These are phyloP conservation scores for Silene conica DNA, from an alignment of 148 eudicot genomes.

Conservation along the genomic window DNA sequence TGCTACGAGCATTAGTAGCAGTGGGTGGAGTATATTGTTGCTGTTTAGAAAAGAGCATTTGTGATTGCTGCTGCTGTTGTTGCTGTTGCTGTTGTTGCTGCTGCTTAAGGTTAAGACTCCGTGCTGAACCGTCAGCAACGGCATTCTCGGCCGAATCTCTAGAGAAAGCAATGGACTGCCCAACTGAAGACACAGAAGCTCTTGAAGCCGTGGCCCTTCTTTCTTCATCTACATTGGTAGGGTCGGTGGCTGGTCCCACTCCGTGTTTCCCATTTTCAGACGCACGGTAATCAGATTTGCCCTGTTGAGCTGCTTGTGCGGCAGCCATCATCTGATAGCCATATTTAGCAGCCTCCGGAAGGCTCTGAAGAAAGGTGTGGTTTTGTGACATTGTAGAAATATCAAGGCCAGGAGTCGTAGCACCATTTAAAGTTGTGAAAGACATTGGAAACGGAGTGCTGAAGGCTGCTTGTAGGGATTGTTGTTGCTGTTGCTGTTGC, in stretches of 20 bases:
- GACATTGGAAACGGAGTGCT: conserved; percentile 75
- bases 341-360: conserved; percentile 62
- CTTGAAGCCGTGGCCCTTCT: conserved; percentile 42
- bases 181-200: conserved; percentile 33
- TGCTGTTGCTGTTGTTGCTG: conserved; percentile 22
- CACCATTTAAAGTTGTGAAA: conserved; percentile 60
- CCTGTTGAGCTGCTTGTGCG: conserved; percentile 56
- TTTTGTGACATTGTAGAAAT: conserved; percentile 38
- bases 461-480: conserved; percentile 50
- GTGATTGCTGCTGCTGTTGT: conserved; percentile 44
- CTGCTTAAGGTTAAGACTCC: conserved; percentile 38
- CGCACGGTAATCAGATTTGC: conserved; percentile 48
- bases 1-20: conserved; percentile 43
- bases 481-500: conserved; percentile 30
- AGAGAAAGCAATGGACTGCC: conserved; percentile 87
- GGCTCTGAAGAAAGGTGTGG: background rate
- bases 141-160: conserved; percentile 53
- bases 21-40: conserved; percentile 38
- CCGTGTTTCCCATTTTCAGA: conserved; percentile 52
- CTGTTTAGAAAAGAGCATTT: conserved; percentile 33
- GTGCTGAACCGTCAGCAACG: conserved; percentile 67
- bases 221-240: conserved; percentile 61
- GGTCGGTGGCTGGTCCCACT: conserved; percentile 19
- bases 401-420: conserved; percentile 52
- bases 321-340: conserved; percentile 57